phyloP scores from a whole-genome alignment of 2,329 filamentous ascomycete species.

The Trematosphaeria pertusa region DNA sequence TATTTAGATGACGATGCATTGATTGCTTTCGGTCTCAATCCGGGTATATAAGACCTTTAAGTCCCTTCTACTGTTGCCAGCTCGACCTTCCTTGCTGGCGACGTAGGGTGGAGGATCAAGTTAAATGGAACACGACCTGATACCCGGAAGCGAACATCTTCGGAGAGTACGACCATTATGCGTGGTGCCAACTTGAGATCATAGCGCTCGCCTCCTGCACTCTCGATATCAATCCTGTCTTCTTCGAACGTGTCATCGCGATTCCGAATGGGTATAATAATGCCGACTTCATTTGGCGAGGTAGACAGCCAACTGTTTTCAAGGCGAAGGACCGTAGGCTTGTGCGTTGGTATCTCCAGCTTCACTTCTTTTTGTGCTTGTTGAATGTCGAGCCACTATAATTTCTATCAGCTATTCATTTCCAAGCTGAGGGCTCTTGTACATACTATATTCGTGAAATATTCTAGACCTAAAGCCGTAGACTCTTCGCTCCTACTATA shows the following conservation, averaged over 20 bases:
- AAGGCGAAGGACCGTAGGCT: neutral
- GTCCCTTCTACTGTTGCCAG: slow-evolving; percentile 3
- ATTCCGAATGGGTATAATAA: slow-evolving; percentile 2
- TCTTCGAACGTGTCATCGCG: neutral
- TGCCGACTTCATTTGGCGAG: neutral
- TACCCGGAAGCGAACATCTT: slow-evolving; percentile 1
- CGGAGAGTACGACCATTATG: slow-evolving; percentile 1
- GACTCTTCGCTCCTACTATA: slow-evolving; percentile 1
- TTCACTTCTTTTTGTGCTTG: slow-evolving; percentile 1
- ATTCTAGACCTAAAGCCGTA: slow-evolving; percentile 1
- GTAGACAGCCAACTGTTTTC: slow-evolving; percentile 1
- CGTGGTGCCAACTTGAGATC: neutral
- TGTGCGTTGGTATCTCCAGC: neutral
- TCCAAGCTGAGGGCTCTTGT: neutral
- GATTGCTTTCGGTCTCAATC: neutral
- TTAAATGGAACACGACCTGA: slow-evolving; percentile 1
- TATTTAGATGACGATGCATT: slow-evolving; percentile 1
- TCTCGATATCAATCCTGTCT: slow-evolving; percentile 1
- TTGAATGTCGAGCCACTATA: slow-evolving; percentile 1
- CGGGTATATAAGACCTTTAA: slow-evolving; percentile 1
- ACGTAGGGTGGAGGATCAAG: slow-evolving; percentile 3
- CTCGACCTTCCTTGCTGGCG: slow-evolving; percentile 1
- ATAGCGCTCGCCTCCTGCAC: slow-evolving; percentile 1
- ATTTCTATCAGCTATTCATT: slow-evolving; percentile 4
- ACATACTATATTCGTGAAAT: slow-evolving; percentile 2